A percentile compares a stretch with the other conserved stretches of the same genome.
Evolutionary conservation across 805 yeast genomes (phyloP).

Genomic region (Kodamaea neixiangensis): DNA sequence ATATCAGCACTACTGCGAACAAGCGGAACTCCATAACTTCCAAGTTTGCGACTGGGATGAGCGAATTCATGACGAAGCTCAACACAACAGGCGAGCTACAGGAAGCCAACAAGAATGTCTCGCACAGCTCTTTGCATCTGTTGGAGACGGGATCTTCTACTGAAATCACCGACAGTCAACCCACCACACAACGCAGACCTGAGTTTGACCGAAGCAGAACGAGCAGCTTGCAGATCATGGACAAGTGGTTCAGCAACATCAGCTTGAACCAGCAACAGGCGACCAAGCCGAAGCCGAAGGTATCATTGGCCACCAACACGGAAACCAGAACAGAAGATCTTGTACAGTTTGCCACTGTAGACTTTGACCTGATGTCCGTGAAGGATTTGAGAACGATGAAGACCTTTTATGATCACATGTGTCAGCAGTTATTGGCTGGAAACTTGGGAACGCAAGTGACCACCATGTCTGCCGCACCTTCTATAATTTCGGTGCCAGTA

Average conservation of each 20-base stretch:
- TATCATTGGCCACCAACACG: conserved; percentile 7
- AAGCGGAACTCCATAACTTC: conserved; percentile 38
- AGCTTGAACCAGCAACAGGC: conserved; percentile 9
- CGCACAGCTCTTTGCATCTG: conserved; percentile 37
- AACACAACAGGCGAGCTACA: conserved; percentile 19
- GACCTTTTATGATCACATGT: conserved; percentile 39
- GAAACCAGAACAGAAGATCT: conserved; percentile 22
- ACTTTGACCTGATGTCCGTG: conserved; percentile 38
- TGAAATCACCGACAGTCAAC: conserved; percentile 15
- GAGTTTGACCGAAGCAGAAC: conserved; percentile 34
- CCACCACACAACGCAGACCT: conserved; percentile 20
- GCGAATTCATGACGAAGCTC: conserved; percentile 44
- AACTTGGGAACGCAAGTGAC: background rate
- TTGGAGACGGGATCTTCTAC: conserved; percentile 25
- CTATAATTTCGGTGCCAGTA: background rate
- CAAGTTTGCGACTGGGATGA: conserved; percentile 41
- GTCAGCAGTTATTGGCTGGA: conserved; percentile 15
- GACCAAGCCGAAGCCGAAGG: conserved; percentile 10
- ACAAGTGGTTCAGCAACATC: conserved; percentile 44
- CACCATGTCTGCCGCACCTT: background rate
- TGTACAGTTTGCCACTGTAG: conserved; percentile 33
- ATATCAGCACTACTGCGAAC: conserved; percentile 10
- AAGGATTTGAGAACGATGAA: conserved; percentile 37
- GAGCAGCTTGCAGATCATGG: conserved; percentile 44
- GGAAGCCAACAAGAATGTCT: conserved; percentile 18